Percentiles rank a stretch among this genome's conserved stretches.
These are phyloP conservation scores for Mucor piriformis DNA, from an alignment of 371 early-diverging fungal species.

Conservation along the genomic window DNA sequence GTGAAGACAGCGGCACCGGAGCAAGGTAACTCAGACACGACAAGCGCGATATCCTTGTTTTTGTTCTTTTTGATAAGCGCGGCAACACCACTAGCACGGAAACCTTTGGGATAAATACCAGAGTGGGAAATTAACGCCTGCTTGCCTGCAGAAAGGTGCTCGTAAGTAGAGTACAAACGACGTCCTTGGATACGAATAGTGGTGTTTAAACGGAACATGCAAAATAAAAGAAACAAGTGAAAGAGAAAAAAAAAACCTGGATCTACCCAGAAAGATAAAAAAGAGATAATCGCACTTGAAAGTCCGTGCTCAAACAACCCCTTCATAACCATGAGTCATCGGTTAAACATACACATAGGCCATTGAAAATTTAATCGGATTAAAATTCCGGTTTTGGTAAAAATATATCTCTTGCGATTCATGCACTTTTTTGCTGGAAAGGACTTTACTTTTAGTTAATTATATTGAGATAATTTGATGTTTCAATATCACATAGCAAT, in stretches of 20 bases:
- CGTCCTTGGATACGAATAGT: not conserved
- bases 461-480: too few species aligned
- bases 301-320: not conserved
- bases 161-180: constrained; percentile 26
- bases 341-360: not conserved
- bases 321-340: not conserved
- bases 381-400: too few species aligned
- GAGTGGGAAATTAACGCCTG: constrained; percentile 51
- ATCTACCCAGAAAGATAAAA: too few species aligned
- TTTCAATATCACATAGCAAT: too few species aligned
- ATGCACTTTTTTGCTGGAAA: too few species aligned
- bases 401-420: too few species aligned
- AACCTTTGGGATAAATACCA: constrained; percentile 80
- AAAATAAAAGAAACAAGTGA: not conserved
- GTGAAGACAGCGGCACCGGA: constrained; percentile 92
- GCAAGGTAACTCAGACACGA: constrained; percentile 75
- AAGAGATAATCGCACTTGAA: not conserved
- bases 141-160: constrained; percentile 39
- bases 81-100: constrained; percentile 76
- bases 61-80: constrained; percentile 85
- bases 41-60: constrained; percentile 79
- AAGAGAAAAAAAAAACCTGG: not conserved
- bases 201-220: not conserved
- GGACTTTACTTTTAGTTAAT: too few species aligned
- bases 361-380: not conserved